Evolutionary conservation across 1,139 yeast species (phyloP).

Genomic region (Yamadazyma atlantica): DNA sequence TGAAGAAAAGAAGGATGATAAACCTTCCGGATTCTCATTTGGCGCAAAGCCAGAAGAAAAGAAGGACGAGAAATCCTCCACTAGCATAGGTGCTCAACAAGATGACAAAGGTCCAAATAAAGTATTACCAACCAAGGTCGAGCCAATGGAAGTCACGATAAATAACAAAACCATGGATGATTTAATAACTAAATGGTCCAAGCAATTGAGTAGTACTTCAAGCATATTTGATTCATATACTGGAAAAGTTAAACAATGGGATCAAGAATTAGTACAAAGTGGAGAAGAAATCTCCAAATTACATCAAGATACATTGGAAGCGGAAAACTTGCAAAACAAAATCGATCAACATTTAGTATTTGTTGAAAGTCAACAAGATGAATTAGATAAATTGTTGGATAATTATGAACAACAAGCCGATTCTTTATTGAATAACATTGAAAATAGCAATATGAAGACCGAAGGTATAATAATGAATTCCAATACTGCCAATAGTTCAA

Average conservation of each 20-base stretch:
- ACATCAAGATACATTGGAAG: conserved; percentile 74
- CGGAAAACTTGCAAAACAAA: conserved; percentile 81
- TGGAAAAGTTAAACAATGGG: conserved; percentile 78
- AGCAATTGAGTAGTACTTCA: conserved; percentile 72
- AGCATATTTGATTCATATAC: conserved; percentile 78
- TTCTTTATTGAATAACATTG: conserved; percentile 45
- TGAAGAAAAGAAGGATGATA: conserved; percentile 23
- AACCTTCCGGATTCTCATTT: conserved; percentile 22
- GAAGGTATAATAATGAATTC: conserved; percentile 13
- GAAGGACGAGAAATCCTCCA: conserved; percentile 16
- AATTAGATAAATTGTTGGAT: conserved; percentile 76
- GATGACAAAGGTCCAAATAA: conserved; percentile 42
- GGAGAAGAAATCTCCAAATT: conserved; percentile 82
- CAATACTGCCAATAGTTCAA: conserved; percentile 10
- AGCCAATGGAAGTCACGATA: conserved; percentile 72
- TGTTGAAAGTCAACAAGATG: conserved; percentile 91
- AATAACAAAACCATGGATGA: conserved; percentile 93
- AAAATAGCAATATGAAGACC: conserved; percentile 19
- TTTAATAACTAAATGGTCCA: conserved; percentile 89
- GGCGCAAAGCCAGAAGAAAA: conserved; percentile 20
- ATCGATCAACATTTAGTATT: conserved; percentile 86
- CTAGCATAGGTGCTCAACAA: conserved; percentile 13
- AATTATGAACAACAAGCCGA: conserved; percentile 88
- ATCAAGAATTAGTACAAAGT: conserved; percentile 74
- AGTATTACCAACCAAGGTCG: conserved; percentile 55